Percentiles rank a stretch among this genome's conserved stretches.
Evolutionary conservation across 768 basidiomycete species (phyloP).

Genomic region (Termitomyces sp.): DNA sequence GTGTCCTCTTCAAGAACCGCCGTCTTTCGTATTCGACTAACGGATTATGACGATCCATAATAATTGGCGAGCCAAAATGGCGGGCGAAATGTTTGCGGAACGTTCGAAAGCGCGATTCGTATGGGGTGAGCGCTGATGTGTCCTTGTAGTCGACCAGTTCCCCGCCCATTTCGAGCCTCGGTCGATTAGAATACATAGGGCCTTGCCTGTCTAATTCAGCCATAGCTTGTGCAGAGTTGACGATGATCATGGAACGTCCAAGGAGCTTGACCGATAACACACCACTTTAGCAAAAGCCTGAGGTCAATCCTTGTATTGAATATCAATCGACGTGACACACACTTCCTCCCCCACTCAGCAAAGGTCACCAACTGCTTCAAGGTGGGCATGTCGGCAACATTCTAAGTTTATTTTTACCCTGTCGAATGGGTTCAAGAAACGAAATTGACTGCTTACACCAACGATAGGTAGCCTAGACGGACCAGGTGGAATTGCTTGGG

Average conservation of each 20-base stretch:
- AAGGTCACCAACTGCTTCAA: slow-evolving; percentile 44
- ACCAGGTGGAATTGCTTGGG: slow-evolving; percentile 32
- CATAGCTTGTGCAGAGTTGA: slow-evolving; percentile 41
- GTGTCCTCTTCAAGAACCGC: too few relatives aligned
- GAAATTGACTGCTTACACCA: slow-evolving; percentile 1
- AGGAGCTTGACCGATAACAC: slow-evolving; percentile 36
- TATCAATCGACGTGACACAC: slow-evolving; percentile 3
- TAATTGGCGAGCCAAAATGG: slow-evolving; percentile 34
- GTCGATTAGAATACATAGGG: slow-evolving; percentile 44
- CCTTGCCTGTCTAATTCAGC: slow-evolving; percentile 46
- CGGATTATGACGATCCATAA: too few relatives aligned
- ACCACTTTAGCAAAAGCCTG: slow-evolving; percentile 30
- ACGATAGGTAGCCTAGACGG: slow-evolving; percentile 29
- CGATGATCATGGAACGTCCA: slow-evolving; percentile 43
- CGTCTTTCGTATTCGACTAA: too few relatives aligned
- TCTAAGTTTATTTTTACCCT: too few relatives aligned
- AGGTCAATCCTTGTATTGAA: not conserved
- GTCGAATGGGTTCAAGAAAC: not conserved
- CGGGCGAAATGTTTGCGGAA: slow-evolving; percentile 42
- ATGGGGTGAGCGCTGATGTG: slow-evolving; percentile 40
- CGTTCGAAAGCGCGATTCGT: slow-evolving; percentile 38
- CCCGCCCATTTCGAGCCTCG: slow-evolving; percentile 46
- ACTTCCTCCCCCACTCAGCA: slow-evolving; percentile 50
- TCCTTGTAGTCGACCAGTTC: slow-evolving; percentile 46
- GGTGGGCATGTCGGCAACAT: slow-evolving; percentile 42